Conservation (phyloP, 371 early-diverging fungal genomes). For the Syncephalastrum monosporum region DNA sequence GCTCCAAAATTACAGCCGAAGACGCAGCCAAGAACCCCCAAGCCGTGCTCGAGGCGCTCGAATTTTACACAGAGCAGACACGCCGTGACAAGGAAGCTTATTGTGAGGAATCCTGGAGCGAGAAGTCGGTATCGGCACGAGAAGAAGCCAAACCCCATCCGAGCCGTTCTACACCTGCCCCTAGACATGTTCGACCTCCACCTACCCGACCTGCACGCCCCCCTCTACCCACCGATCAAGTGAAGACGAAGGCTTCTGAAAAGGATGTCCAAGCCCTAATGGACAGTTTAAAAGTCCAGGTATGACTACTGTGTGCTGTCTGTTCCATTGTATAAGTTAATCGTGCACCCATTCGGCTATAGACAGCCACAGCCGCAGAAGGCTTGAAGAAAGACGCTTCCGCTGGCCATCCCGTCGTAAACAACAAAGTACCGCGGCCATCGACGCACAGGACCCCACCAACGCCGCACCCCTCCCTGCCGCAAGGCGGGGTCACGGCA, state of each 20-base stretch:
- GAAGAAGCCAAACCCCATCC: constrained; percentile 4
- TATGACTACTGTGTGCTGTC: not conserved
- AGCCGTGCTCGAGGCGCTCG: constrained; percentile 93
- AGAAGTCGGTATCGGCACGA: not conserved
- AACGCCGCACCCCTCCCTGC: constrained; percentile 14
- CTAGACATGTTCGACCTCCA: not conserved
- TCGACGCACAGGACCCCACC: constrained; percentile 8
- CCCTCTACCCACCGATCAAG: too few relatives aligned
- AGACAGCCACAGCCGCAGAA: not conserved
- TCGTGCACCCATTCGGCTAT: not conserved
- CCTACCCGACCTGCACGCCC: not conserved
- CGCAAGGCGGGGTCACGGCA: not conserved
- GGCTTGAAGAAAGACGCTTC: not conserved
- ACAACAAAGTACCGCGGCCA: not conserved
- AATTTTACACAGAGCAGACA: constrained; percentile 89
- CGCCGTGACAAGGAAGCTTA: constrained; percentile 54
- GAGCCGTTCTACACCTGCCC: constrained; percentile 11
- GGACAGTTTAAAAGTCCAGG: not conserved
- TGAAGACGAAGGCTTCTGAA: not conserved
- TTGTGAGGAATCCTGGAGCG: constrained; percentile 16
- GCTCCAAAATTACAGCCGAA: constrained; percentile 90
- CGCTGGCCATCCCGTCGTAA: not conserved
- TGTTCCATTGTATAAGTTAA: not conserved
- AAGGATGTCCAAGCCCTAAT: too few relatives aligned
- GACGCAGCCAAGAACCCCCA: constrained; percentile 95